These are phyloP conservation scores for Amylostereum chailletii DNA, from an alignment of 1,284 basidiomycete genomes.

Conservation along the genomic window DNA sequence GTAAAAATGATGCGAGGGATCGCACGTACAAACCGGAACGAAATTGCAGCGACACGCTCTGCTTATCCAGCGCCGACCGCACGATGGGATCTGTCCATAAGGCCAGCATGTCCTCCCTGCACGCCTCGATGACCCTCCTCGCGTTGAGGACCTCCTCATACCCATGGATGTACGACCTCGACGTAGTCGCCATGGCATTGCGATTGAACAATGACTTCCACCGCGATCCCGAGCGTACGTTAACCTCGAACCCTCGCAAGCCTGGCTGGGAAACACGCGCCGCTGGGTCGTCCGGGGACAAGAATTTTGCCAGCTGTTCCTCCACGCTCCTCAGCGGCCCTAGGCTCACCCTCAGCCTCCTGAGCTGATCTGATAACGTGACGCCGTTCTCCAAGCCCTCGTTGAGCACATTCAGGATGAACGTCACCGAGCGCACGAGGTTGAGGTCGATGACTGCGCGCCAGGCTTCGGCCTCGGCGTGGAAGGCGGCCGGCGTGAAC, in stretches of 20 bases:
- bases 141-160: slow-evolving; percentile 30
- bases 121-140: slow-evolving; percentile 42
- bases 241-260: slow-evolving; percentile 36
- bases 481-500: slow-evolving; percentile 51
- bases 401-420: slow-evolving; percentile 38
- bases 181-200: slow-evolving; percentile 2
- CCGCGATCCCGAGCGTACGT: slow-evolving; percentile 36
- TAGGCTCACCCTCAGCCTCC: slow-evolving; percentile 40
- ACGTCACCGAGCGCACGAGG: slow-evolving; percentile 51
- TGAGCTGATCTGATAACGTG: slow-evolving; percentile 23
- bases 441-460: slow-evolving; percentile 56
- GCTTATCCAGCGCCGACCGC: slow-evolving; percentile 28
- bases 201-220: slow-evolving; percentile 34
- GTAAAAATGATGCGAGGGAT: not conserved
- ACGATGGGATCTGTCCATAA: slow-evolving; percentile 41
- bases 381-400: not conserved
- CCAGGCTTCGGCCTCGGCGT: slow-evolving; percentile 48
- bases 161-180: slow-evolving; percentile 1
- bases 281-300: slow-evolving; percentile 15
- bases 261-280: slow-evolving; percentile 22
- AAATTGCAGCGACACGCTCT: slow-evolving; percentile 39
- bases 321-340: slow-evolving; percentile 49
- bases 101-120: slow-evolving; percentile 42
- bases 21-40: slow-evolving; percentile 52
- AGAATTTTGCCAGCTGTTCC: slow-evolving; percentile 29